Conservation (phyloP, 2,329 filamentous ascomycete species). For the Fusarium newnesense region DNA sequence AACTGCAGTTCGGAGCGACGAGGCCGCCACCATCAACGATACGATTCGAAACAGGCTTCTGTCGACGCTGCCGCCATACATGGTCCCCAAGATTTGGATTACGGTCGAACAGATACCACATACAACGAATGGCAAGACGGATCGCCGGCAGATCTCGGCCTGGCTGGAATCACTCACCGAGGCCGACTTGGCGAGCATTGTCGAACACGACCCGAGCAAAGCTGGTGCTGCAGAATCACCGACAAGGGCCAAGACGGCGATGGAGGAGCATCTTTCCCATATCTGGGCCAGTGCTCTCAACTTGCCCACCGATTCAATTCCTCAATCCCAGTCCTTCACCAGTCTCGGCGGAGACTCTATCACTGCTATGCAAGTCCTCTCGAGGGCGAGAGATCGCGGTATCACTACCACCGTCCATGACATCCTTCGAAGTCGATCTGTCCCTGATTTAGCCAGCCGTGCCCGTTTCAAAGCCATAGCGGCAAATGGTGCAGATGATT, state of each 20-base stretch:
- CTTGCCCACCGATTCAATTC: neutral
- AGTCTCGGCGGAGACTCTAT: neutral
- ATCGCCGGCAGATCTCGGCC: neutral
- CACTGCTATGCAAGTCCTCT: neutral
- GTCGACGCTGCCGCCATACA: neutral
- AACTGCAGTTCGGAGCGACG: neutral
- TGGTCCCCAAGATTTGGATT: slow-evolving; percentile 1
- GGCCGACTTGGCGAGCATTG: neutral
- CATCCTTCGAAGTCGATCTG: neutral
- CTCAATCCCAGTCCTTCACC: neutral
- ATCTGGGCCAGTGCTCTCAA: neutral
- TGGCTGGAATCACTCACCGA: neutral
- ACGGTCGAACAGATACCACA: neutral
- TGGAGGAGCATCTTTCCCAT: neutral
- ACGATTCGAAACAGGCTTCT: neutral
- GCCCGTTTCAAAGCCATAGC: neutral
- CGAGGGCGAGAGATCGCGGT: neutral
- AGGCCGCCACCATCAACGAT: neutral
- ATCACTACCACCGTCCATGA: neutral
- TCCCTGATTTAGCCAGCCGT: neutral
- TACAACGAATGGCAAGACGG: neutral
- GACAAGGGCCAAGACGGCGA: neutral
- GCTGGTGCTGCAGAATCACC: neutral
- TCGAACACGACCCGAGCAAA: neutral
- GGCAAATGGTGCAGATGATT: neutral